Evolutionary conservation across 2,329 filamentous ascomycete genomes (phyloP).

Genomic region (Epichloe amarillans): DNA sequence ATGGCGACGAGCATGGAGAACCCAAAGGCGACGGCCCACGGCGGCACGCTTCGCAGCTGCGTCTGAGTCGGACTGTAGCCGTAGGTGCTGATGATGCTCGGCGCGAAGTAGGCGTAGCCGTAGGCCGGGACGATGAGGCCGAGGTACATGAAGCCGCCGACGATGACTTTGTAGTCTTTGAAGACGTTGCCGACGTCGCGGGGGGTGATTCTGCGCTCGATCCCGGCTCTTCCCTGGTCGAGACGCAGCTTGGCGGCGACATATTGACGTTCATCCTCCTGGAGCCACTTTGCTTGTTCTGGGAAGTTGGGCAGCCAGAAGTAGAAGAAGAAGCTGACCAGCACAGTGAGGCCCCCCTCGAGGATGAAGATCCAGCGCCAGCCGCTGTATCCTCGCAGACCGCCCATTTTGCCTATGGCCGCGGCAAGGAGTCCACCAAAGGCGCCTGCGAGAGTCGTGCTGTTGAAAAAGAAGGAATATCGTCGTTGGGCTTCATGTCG

Average conservation of each 20-base stretch:
- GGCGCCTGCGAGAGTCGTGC: slow-evolving; percentile 64
- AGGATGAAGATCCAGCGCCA: slow-evolving; percentile 58
- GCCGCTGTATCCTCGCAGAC: slow-evolving; percentile 38
- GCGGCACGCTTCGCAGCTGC: slow-evolving; percentile 44
- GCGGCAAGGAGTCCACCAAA: slow-evolving; percentile 79
- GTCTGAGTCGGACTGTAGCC: slow-evolving; percentile 46
- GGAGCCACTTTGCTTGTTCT: slow-evolving; percentile 60
- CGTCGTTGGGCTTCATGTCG: slow-evolving; percentile 79
- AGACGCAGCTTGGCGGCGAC: slow-evolving; percentile 51
- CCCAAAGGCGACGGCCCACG: slow-evolving; percentile 56
- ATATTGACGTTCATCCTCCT: slow-evolving; percentile 53
- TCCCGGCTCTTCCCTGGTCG: slow-evolving; percentile 55
- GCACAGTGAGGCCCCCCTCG: slow-evolving; percentile 41
- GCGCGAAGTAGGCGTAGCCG: slow-evolving; percentile 65
- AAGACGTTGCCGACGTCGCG: slow-evolving; percentile 49
- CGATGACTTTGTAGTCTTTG: slow-evolving; percentile 60
- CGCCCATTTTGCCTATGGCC: slow-evolving; percentile 70
- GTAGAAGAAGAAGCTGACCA: slow-evolving; percentile 41
- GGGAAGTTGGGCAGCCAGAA: slow-evolving; percentile 54
- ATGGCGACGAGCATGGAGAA: slow-evolving; percentile 66
- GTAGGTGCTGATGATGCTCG: slow-evolving; percentile 56
- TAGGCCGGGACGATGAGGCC: slow-evolving; percentile 67
- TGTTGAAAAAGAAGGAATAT: slow-evolving; percentile 88
- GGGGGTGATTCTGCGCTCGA: slow-evolving; percentile 44
- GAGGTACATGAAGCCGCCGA: slow-evolving; percentile 72